Evolutionary conservation across 805 yeast species (phyloP), one percentile per base, ranked within the genome.

Genomic region (Candida boidinii): DNA sequence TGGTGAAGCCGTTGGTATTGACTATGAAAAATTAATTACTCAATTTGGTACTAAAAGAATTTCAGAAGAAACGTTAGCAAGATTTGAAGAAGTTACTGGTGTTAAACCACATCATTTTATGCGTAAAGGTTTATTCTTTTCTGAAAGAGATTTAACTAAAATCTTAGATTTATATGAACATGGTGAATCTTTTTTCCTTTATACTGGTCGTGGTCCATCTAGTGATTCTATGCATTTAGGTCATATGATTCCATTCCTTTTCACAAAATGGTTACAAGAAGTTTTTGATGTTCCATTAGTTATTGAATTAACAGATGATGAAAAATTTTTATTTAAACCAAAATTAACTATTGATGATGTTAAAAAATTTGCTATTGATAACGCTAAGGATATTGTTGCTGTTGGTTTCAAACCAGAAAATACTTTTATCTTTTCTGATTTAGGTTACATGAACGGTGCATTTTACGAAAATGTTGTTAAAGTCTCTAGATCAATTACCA

Each of bases 141-240:
- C 90, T 22, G 96, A 88, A 58, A 73, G 98, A 62, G 92, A 83
- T 58, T 77, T 83, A 53, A 60, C 54, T 49, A 73, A 64, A 48
- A 92, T 90, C 50, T 68, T 90, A 51, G 94, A 84, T 53, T 60
- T 87, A 45, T 86, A 92, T 57, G 97, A 92, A 62, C 84, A 82
- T 52, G 95, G 95, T 15, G 86, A 92, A 60, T 95, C 88, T 20
- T 92, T 92, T 60, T 92, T 90, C 64, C 64, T 92, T 41, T 92
- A 92, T 57, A 92, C 98, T 12, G 98, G 98, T 25, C 75, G 98
- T 57, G 98, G 98, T 5, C 97, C 98, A 23, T 83, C 95, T 2
- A 76, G 88, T 26, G 95, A 81, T 47, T 80, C 92, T 15, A 80
- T 92, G 84, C 98, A 92, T 56, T 68, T 92, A 63, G 98, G 98